These are phyloP conservation scores for Tuber melanosporum DNA, from an alignment of 495 filamentous ascomycete species.

Conservation along the genomic window DNA sequence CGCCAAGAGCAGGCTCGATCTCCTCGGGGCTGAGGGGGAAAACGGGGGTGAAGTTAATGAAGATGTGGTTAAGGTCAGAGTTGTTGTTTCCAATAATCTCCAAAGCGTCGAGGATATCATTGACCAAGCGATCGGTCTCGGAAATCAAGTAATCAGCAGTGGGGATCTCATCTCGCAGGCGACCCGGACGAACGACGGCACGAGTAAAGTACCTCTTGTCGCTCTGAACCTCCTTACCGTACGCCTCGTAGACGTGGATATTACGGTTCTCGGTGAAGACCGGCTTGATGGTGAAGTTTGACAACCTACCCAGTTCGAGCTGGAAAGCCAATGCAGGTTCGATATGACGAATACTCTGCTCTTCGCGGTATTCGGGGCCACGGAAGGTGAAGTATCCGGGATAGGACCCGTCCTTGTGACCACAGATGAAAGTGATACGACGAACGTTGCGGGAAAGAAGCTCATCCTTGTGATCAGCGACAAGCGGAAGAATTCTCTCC, in stretches of 20 bases:
- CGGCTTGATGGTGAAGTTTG: conserved; percentile 94
- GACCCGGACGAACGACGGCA: conserved; percentile 83
- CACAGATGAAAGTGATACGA: conserved; percentile 92
- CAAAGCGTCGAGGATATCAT: conserved; percentile 92
- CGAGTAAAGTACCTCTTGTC: conserved; percentile 98
- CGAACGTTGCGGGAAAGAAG: conserved; percentile 72
- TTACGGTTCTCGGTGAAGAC: conserved; percentile 98
- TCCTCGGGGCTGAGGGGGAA: conserved; percentile 86
- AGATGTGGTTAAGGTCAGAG: conserved; percentile 99
- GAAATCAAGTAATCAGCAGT: conserved; percentile 97
- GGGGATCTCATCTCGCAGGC: conserved; percentile 91
- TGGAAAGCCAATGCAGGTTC: conserved; percentile 97
- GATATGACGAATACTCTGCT: conserved; percentile 90
- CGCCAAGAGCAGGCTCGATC: conserved; percentile 87
- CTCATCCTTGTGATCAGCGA: conserved; percentile 79
- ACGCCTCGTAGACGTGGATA: conserved; percentile 95
- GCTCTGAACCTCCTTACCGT: conserved; percentile 86
- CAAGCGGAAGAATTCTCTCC: conserved; percentile 61
- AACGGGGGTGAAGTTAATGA: conserved; percentile 95
- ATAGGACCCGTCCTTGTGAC: conserved; percentile 87
- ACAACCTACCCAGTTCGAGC: conserved; percentile 84
- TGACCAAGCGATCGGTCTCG: conserved; percentile 91
- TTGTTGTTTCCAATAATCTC: conserved; percentile 99
- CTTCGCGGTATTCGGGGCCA: conserved; percentile 80
- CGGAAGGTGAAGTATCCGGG: conserved; percentile 98